phyloP scores from a whole-genome alignment of 257 asterid genomes.

The Solanum appendiculatum region DNA sequence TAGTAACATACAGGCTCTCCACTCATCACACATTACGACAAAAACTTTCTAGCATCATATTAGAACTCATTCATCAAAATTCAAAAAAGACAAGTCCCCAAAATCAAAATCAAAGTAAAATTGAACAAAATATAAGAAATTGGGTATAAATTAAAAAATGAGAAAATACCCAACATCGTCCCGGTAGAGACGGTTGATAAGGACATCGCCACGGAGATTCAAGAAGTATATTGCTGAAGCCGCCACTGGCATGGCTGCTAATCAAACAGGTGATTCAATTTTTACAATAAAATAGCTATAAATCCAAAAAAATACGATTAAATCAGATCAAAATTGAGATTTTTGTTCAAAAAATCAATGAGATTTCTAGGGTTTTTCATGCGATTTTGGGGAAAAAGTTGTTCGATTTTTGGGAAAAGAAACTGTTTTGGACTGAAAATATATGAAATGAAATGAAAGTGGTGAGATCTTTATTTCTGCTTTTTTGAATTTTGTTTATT shows the following conservation, averaged over 20 bases:
- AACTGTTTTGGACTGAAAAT: not conserved
- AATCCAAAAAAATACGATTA: not conserved
- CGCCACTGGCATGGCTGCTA: conserved; percentile 80
- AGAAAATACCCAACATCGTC: conserved; percentile 85
- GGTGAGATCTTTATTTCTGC: not conserved
- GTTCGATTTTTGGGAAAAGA: not conserved
- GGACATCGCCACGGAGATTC: conserved; percentile 97
- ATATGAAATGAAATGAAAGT: not conserved
- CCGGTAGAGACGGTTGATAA: conserved; percentile 95
- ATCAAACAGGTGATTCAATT: not conserved
- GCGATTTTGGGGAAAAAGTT: not conserved
- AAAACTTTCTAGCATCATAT: not conserved
- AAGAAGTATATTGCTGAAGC: conserved; percentile 96
- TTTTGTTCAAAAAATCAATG: not conserved
- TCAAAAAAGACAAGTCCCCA: not conserved
- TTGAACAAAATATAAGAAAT: not conserved
- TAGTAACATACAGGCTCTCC: not conserved
- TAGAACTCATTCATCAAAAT: not conserved
- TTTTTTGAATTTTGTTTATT: not conserved
- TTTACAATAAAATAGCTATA: not conserved
- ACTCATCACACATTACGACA: not conserved
- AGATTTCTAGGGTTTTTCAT: not conserved
- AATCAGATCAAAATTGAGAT: not conserved
- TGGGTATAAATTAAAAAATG: not conserved
- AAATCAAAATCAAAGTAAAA: not conserved